Evolutionary conservation across 345 rosid genomes (phyloP).

Genomic region (Salix purpurea): DNA sequence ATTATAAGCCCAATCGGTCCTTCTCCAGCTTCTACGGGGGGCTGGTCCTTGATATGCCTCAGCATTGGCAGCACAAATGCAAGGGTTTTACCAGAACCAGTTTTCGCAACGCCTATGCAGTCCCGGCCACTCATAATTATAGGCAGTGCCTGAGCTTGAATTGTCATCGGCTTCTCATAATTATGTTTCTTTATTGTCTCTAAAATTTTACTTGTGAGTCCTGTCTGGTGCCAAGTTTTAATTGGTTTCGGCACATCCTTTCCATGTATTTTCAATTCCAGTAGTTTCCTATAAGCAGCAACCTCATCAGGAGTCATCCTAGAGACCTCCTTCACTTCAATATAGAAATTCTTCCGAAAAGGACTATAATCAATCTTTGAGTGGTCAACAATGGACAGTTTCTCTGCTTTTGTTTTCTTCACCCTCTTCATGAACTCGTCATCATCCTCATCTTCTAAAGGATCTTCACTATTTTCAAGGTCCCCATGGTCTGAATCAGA

Average conservation of each 20-base stretch:
- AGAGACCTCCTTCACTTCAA: conserved; percentile 80
- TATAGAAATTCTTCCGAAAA: conserved; percentile 80
- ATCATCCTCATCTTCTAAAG: conserved; percentile 80
- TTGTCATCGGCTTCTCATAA: conserved; percentile 91
- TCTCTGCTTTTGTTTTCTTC: conserved; percentile 95
- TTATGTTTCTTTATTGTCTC: conserved; percentile 83
- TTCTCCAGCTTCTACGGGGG: conserved; percentile 88
- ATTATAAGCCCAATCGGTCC: conserved; percentile 93
- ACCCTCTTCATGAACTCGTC: conserved; percentile 98
- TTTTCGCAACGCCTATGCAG: conserved; percentile 95
- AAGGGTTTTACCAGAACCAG: conserved; percentile 94
- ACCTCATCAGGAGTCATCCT: conserved; percentile 86
- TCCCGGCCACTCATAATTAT: conserved; percentile 95
- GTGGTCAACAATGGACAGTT: conserved; percentile 84
- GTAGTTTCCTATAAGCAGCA: conserved; percentile 64
- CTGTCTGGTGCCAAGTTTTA: conserved; percentile 95
- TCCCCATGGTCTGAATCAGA: conserved; percentile 81
- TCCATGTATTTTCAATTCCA: conserved; percentile 90
- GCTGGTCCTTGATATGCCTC: conserved; percentile 98
- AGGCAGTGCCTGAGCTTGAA: conserved; percentile 95
- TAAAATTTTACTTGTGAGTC: conserved; percentile 73
- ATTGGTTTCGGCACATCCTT: conserved; percentile 89
- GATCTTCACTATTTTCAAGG: conserved; percentile 53
- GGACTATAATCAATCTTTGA: conserved; percentile 78
- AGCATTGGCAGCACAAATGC: conserved; percentile 97